These are phyloP conservation scores for Phenoliferia sp. DNA, from an alignment of 1,284 basidiomycete genomes.

Conservation along the genomic window DNA sequence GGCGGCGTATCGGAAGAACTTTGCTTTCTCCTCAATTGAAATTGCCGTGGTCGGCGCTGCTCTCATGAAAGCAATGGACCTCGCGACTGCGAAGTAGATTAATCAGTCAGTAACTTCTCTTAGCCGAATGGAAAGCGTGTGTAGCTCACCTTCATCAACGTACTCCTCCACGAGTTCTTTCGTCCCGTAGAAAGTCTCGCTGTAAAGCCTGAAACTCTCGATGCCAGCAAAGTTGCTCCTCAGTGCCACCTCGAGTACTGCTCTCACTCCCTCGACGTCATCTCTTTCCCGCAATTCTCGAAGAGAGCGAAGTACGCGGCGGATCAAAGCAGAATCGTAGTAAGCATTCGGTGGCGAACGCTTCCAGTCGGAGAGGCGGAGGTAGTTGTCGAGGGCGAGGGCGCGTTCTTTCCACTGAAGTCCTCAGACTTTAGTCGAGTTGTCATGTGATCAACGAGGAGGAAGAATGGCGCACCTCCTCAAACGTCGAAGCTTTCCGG, in stretches of 20 bases:
- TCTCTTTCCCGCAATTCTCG: conserved; percentile 59
- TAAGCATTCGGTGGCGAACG: conserved; percentile 71
- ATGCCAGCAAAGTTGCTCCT: conserved; percentile 92
- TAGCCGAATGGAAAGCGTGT: too few species aligned
- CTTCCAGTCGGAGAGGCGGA: conserved; percentile 86
- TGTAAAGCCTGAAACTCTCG: conserved; percentile 80
- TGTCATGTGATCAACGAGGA: neutral
- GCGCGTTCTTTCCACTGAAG: conserved; percentile 78
- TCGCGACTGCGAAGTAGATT: conserved; percentile 26
- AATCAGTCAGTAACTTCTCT: neutral
- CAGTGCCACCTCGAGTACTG: conserved; percentile 86
- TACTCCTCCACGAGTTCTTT: conserved; percentile 85
- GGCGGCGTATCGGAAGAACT: conserved; percentile 84
- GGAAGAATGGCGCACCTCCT: conserved; percentile 36
- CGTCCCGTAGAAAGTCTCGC: conserved; percentile 78
- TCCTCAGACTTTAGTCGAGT: neutral
- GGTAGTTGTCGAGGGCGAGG: conserved; percentile 64
- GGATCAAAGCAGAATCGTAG: conserved; percentile 80
- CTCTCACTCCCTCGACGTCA: conserved; percentile 78
- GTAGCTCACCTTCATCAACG: conserved; percentile 65
- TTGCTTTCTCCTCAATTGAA: conserved; percentile 79
- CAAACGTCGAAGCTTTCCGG: conserved; percentile 67
- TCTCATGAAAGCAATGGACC: conserved; percentile 61
- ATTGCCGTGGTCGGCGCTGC: conserved; percentile 58
- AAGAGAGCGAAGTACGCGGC: conserved; percentile 63